Conservation (phyloP, 2,329 filamentous ascomycete species). For the Colletotrichum scovillei region DNA sequence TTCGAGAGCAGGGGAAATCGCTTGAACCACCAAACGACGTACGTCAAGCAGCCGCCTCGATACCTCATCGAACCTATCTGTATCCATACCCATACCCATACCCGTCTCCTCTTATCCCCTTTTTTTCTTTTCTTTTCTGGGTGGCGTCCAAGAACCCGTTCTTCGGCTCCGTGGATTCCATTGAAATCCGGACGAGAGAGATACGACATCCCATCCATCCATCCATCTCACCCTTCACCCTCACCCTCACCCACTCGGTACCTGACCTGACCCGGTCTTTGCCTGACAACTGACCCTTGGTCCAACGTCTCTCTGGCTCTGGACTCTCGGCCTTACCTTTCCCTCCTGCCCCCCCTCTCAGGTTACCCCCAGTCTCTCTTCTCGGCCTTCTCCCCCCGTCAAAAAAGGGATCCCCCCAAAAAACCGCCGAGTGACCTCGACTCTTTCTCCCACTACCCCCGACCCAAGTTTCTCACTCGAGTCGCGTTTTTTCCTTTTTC, state of each 20-base stretch:
- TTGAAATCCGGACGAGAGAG: conserved; percentile 1
- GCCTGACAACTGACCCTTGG: not conserved
- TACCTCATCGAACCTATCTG: not conserved
- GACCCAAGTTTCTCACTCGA: conserved; percentile 22
- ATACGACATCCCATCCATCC: not conserved
- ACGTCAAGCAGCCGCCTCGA: not conserved
- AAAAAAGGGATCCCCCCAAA: not conserved
- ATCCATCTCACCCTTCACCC: not conserved
- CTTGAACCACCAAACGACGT: conserved; percentile 43
- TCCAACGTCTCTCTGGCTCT: not conserved
- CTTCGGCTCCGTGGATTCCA: conserved; percentile 17
- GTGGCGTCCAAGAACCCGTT: conserved; percentile 33
- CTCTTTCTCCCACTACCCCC: not conserved
- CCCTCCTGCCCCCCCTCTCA: not conserved
- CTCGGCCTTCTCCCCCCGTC: not conserved
- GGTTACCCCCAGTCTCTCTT: conserved; percentile 5
- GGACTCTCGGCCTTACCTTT: conserved; percentile 3
- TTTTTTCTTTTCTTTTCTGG: conserved; percentile 40
- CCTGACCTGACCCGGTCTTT: not conserved
- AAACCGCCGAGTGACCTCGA: not conserved
- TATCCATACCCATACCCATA: not conserved
- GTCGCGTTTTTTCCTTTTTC: conserved; percentile 33
- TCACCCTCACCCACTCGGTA: not conserved
- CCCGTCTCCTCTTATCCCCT: conserved; percentile 27
- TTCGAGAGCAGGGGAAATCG: conserved; percentile 50